Base-by-base conservation (phyloP, 331 rosid genomes). In the Pyrus hybrid region DNA sequence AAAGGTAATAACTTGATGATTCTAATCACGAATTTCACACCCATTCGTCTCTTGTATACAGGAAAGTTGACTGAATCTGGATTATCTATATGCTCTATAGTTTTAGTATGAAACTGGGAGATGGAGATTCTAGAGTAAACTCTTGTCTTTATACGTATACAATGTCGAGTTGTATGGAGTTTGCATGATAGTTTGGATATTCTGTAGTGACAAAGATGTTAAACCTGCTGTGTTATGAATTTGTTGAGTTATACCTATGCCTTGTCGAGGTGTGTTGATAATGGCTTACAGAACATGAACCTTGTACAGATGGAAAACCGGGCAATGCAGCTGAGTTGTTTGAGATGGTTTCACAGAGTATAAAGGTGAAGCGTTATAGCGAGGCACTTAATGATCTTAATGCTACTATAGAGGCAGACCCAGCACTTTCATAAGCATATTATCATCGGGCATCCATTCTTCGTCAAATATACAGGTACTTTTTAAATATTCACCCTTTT, bases 381-480 rank as follows among this genome's bases (percentile, higher is more conserved):
- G n/a, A n/a, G n/a, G n/a, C n/a, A n/a, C n/a, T n/a, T n/a, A n/a
- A n/a, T n/a, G n/a, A n/a, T n/a, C n/a, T n/a, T n/a, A n/a, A n/a
- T n/a, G n/a, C n/a, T n/a, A n/a, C n/a, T n/a, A n/a, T 89, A 63
- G 84, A 84, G n/a, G n/a, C n/a, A n/a, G n/a, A n/a, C n/a, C n/a
- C n/a, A n/a, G n/a, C n/a, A 69, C 73, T 82, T 79, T 87, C 93
- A 6, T 87, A 81, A n/a, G n/a, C n/a, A n/a, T n/a, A n/a, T n/a
- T n/a, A n/a, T n/a, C n/a, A n/a, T n/a, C n/a, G n/a, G n/a, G n/a
- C n/a, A n/a, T n/a, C n/a, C n/a, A n/a, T n/a, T n/a, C n/a, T n/a
- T n/a, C n/a, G n/a, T n/a, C n/a, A 71, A 93, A 88, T 79, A 71
- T 93, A 97, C 96, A 93, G 98, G 98, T 93, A 56, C 43, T 45